Evolutionary conservation across 441 rosid species (phyloP).

Genomic region (Pelargonium fulgidum): DNA sequence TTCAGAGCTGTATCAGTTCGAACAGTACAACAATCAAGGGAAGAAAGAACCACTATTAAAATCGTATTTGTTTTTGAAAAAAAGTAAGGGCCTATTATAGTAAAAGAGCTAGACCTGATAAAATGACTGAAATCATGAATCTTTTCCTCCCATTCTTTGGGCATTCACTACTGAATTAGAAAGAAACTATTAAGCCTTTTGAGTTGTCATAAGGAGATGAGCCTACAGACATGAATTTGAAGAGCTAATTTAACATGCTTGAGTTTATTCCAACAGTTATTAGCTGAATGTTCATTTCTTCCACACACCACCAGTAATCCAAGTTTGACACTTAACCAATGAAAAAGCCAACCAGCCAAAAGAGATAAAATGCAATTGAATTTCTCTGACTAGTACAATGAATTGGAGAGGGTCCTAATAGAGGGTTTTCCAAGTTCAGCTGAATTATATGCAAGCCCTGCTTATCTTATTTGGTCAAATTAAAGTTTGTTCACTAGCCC

Average conservation of each 20-base stretch:
- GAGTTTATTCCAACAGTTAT: not conserved
- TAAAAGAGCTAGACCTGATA: not conserved
- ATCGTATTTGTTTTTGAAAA: not conserved
- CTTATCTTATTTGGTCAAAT: too few species aligned
- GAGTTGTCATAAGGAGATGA: not conserved
- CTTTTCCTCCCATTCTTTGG: not conserved
- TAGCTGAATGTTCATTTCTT: not conserved
- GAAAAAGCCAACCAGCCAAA: too few species aligned
- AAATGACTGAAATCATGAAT: not conserved
- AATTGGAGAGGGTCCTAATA: too few species aligned
- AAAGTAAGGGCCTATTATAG: not conserved
- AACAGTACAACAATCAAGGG: slow-evolving; percentile 21
- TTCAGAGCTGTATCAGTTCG: slow-evolving; percentile 31
- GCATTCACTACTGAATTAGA: not conserved
- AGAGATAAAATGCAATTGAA: too few species aligned
- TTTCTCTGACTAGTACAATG: too few species aligned
- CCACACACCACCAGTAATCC: not conserved
- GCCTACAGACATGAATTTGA: not conserved
- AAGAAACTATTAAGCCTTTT: not conserved
- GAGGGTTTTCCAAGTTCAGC: too few species aligned
- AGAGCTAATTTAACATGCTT: not conserved
- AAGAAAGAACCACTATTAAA: slow-evolving; percentile 6
- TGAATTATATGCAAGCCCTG: too few species aligned
- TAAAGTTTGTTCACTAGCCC: too few species aligned
- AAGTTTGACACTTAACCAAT: too few species aligned